A percentile compares a stretch with the other conserved stretches of the same genome.
These are phyloP conservation scores for Plasmodium ovale DNA, from an alignment of 169 alveolate species.

Conservation along the genomic window DNA sequence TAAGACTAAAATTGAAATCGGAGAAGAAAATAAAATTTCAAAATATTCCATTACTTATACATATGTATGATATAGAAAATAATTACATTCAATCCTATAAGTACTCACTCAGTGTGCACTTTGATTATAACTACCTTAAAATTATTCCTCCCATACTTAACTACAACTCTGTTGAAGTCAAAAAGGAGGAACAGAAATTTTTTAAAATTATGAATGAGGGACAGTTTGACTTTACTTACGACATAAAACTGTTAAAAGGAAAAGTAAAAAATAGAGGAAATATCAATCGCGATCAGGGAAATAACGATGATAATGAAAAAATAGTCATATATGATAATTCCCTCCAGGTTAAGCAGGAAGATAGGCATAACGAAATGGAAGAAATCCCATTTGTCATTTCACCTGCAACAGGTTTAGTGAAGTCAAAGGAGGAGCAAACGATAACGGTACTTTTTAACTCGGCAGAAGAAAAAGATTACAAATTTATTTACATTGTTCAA, in stretches of 20 bases:
- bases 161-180: constrained; percentile 49
- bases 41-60: constrained; percentile 37
- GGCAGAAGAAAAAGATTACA: constrained; percentile 54
- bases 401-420: constrained; percentile 41
- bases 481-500: constrained; percentile 48
- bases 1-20: constrained; percentile 34
- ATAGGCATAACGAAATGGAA: background rate
- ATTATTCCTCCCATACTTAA: constrained; percentile 47
- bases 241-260: constrained; percentile 36
- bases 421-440: constrained; percentile 63
- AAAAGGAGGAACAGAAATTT: constrained; percentile 54
- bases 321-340: background rate
- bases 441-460: constrained; percentile 62
- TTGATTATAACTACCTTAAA: constrained; percentile 63
- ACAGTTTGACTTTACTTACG: constrained; percentile 59
- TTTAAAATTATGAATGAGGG: constrained; percentile 74
- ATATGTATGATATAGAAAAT: constrained; percentile 45
- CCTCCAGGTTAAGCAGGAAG: background rate
- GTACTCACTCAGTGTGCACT: constrained; percentile 31
- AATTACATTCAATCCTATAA: constrained; percentile 68
- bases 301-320: constrained; percentile 22
- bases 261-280: constrained; percentile 49
- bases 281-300: too few relatives aligned
- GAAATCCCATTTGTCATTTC: constrained; percentile 44
- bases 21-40: constrained; percentile 41